Conservation (phyloP, 768 basidiomycete species). For the Crucibulum laeve region DNA sequence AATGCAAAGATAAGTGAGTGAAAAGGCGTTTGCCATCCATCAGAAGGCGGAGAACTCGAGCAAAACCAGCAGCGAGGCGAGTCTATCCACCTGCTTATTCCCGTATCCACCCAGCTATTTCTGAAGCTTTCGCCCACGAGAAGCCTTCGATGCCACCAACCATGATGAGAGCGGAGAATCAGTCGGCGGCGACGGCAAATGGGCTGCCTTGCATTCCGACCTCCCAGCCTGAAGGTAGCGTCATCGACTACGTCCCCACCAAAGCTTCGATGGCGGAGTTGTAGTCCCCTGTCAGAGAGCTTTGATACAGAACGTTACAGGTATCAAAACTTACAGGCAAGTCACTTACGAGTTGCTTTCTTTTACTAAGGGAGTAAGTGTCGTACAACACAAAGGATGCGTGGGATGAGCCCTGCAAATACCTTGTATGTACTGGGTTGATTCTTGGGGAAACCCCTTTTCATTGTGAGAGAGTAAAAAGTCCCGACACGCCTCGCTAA, state of each 20-base stretch:
- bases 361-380: too few species aligned
- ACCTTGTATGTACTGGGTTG: too few species aligned
- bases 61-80: too few species aligned
- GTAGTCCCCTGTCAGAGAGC: neutral
- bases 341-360: too few species aligned
- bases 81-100: neutral
- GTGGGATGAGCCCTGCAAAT: too few species aligned
- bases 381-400: too few species aligned
- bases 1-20: neutral
- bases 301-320: too few species aligned
- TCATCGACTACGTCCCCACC: neutral
- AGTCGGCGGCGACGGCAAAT: slow-evolving; percentile 16
- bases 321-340: too few species aligned
- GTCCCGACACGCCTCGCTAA: too few species aligned
- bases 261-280: neutral
- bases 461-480: too few species aligned
- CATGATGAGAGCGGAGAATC: slow-evolving; percentile 5
- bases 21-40: slow-evolving; percentile 1
- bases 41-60: slow-evolving; percentile 5
- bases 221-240: neutral
- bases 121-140: slow-evolving; percentile 2
- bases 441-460: too few species aligned
- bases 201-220: neutral
- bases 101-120: slow-evolving; percentile 1
- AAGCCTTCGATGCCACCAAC: slow-evolving; percentile 14